phyloP scores from a whole-genome alignment of 805 yeast species.

The Yarrowia porcina region DNA sequence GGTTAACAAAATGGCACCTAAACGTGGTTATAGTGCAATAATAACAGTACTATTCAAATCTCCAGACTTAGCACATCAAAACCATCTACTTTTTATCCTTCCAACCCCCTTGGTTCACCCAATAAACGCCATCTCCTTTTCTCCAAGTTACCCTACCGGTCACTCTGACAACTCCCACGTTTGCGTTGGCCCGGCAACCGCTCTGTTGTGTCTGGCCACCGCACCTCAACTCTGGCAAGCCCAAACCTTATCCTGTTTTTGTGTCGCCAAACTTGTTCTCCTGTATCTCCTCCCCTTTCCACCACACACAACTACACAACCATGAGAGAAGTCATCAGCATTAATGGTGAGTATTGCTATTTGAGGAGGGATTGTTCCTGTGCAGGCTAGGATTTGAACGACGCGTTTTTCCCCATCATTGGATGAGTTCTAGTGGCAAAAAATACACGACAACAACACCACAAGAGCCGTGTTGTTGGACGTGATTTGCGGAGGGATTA shows the following conservation, averaged over 20 bases:
- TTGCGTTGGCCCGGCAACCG: conserved; percentile 12
- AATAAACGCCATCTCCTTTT: no score
- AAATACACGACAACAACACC: not conserved
- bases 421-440: not conserved
- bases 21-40: no score
- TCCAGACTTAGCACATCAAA: not conserved
- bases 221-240: not conserved
- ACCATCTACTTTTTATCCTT: not conserved
- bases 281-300: conserved; percentile 7
- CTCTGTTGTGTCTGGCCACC: conserved; percentile 2
- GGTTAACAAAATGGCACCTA: not conserved
- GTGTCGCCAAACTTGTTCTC: conserved; percentile 23
- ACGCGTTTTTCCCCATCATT: not conserved
- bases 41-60: not conserved
- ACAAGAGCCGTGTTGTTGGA: no score
- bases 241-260: conserved; percentile 9
- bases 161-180: not conserved
- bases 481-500: not conserved
- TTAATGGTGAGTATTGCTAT: conserved; percentile 62
- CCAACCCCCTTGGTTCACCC: no score
- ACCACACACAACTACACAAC: conserved; percentile 12
- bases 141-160: conserved; percentile 3
- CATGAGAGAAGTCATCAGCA: conserved; percentile 92
- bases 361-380: not conserved
- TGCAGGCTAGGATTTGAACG: no score